Evolutionary conservation across 2,329 filamentous ascomycete genomes (phyloP).

Genomic region (Didymella pomorum): DNA sequence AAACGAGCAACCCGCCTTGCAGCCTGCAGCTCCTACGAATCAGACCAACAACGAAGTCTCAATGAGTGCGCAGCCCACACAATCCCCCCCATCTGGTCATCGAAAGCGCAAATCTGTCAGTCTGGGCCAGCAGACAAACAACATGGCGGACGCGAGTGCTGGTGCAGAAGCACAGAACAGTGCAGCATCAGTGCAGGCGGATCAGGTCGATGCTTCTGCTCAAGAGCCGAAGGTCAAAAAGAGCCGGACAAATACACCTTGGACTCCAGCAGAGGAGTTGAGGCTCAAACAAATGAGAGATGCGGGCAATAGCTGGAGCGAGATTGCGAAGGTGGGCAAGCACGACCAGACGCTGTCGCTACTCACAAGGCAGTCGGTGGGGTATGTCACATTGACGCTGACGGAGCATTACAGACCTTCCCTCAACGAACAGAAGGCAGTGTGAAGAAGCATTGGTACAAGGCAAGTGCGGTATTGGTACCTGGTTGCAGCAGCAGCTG

Average conservation of each 20-base stretch:
- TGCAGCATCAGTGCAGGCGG: conserved; percentile 35
- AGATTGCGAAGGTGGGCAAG: conserved; percentile 85
- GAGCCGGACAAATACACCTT: conserved; percentile 97
- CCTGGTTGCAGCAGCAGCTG: conserved; percentile 31
- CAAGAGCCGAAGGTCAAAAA: conserved; percentile 72
- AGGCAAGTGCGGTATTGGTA: conserved; percentile 63
- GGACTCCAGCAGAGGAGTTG: conserved; percentile 94
- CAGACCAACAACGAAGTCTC: conserved; percentile 31
- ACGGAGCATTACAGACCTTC: conserved; percentile 71
- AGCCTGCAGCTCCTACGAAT: conserved; percentile 41
- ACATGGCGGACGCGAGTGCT: conserved; percentile 33
- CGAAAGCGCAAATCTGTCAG: conserved; percentile 48
- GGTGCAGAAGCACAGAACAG: conserved; percentile 28
- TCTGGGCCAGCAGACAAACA: conserved; percentile 34
- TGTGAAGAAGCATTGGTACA: conserved; percentile 99
- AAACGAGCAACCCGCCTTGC: conserved; percentile 38
- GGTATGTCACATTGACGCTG: conserved; percentile 17
- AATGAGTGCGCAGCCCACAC: conserved; percentile 31
- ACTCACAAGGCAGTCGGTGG: neutral
- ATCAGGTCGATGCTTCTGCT: conserved; percentile 32
- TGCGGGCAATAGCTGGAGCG: conserved; percentile 91
- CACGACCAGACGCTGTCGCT: neutral
- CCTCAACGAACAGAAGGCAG: conserved; percentile 93
- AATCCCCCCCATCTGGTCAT: conserved; percentile 3
- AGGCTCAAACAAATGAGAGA: conserved; percentile 94